These are phyloP conservation scores for Wickerhamiella australiensis DNA, from an alignment of 805 yeast species.

Conservation along the genomic window DNA sequence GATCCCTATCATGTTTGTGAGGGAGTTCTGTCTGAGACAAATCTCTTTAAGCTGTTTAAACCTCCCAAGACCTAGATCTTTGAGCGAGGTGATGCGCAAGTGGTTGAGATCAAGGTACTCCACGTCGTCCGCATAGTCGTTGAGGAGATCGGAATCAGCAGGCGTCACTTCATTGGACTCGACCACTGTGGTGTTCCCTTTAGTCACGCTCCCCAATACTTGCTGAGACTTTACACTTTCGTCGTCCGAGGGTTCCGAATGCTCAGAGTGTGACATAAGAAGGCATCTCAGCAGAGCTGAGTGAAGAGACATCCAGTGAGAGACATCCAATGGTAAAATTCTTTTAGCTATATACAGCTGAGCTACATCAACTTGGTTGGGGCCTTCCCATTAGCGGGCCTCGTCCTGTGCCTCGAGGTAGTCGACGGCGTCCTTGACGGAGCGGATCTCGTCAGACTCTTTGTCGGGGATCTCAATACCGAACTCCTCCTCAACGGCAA, in stretches of 20 bases:
- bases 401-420: slow-evolving; percentile 53
- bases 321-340: background rate
- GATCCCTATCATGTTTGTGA: slow-evolving; percentile 60
- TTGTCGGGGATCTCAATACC: slow-evolving; percentile 39
- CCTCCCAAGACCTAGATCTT: slow-evolving; percentile 37
- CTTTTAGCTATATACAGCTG: background rate
- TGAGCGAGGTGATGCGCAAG: slow-evolving; percentile 40
- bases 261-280: background rate
- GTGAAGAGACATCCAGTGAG: too few species aligned
- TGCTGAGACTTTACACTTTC: background rate
- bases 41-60: slow-evolving; percentile 44
- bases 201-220: background rate
- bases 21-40: slow-evolving; percentile 72
- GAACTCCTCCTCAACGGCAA: slow-evolving; percentile 89
- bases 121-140: slow-evolving; percentile 36
- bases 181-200: slow-evolving; percentile 12
- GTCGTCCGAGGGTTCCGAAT: slow-evolving; percentile 1
- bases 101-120: slow-evolving; percentile 48
- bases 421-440: slow-evolving; percentile 86
- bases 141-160: slow-evolving; percentile 46
- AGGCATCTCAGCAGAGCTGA: too few species aligned
- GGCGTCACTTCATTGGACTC: slow-evolving; percentile 35
- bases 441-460: slow-evolving; percentile 85
- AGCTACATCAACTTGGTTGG: background rate
- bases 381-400: slow-evolving; percentile 32